Base-by-base conservation (phyloP, 441 rosid genomes). In the Rhodomyrtus psidioides region DNA sequence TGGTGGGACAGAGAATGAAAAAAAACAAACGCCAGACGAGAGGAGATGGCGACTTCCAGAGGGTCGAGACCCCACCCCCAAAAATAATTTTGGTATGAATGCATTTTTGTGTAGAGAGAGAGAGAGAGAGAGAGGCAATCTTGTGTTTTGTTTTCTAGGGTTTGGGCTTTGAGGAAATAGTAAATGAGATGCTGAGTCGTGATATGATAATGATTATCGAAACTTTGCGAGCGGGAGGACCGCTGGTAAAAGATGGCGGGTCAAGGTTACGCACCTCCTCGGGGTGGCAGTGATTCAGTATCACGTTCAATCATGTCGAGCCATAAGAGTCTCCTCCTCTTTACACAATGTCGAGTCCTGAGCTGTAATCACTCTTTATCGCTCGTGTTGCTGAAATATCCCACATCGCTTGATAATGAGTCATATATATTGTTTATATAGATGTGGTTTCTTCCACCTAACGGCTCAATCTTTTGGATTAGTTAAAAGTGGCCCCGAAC, bases 11-110 rank as follows among this genome's bases (percentile, higher is more conserved):
- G 81, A 60, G 60, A 89, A 88, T 65, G 89, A 88, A 87, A 89
- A 34, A 46, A 46, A 87, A 2, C 87, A 88, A 30, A 87, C 84
- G 83, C 85, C 91, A 87, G 91, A 88, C 87, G 86, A 24, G 89
- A 89, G 87, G 46, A 81, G 89, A 84, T 87, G 82, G 86, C 81
- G 87, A 79, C 85, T 44, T 83, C 27, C 83, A 46, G 51, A 6
- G 10, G 28, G 42, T 7, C 26, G 27, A 24, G 86, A 34, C 90
- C 91, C 88, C 58, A 6, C 82, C 84, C 15, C 15, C 1, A 0
- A 49, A 12, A 86, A 88, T 89, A 84, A 83, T 91, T 91, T 87
- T 84, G 87, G 74, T 60, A 81, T 84, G 79, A 65, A 1, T 34
- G 49, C 79, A 65, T 65, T 34, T 65, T n/a, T n/a, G n/a, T 19